These are phyloP conservation scores for Brassica nigra DNA, from an alignment of 345 rosid genomes.

Conservation along the genomic window DNA sequence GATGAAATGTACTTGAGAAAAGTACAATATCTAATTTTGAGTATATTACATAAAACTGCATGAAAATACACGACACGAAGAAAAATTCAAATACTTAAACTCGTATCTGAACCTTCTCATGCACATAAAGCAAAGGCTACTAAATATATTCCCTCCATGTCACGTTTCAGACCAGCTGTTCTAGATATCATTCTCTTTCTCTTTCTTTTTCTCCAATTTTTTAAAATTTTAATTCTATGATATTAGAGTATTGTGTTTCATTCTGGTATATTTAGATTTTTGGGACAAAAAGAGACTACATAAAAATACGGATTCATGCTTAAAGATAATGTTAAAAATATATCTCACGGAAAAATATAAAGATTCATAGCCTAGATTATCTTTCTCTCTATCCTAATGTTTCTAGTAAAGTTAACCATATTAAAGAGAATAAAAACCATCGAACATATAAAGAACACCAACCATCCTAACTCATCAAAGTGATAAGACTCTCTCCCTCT, in stretches of 20 bases:
- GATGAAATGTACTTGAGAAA: constrained; percentile 26
- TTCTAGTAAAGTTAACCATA: constrained; percentile 32
- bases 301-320: constrained; percentile 34
- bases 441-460: constrained; percentile 41
- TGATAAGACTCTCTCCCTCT: constrained; percentile 28
- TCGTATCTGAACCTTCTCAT: constrained; percentile 17
- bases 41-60: constrained; percentile 9
- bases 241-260: neutral
- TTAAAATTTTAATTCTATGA: neutral
- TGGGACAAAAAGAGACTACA: constrained; percentile 24
- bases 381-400: constrained; percentile 27
- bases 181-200: constrained; percentile 4
- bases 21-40: constrained; percentile 25
- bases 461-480: constrained; percentile 39
- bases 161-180: constrained; percentile 38
- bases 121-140: constrained; percentile 27
- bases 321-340: constrained; percentile 20
- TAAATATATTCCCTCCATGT: constrained; percentile 27
- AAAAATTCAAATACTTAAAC: neutral
- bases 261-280: constrained; percentile 16
- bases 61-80: constrained; percentile 18
- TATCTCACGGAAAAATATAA: constrained; percentile 22
- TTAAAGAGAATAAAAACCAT: constrained; percentile 37
- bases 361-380: constrained; percentile 25
- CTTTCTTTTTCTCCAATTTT: neutral